phyloP scores from a whole-genome alignment of 2,329 filamentous ascomycete species.

The Hansfordia pulvinata region DNA sequence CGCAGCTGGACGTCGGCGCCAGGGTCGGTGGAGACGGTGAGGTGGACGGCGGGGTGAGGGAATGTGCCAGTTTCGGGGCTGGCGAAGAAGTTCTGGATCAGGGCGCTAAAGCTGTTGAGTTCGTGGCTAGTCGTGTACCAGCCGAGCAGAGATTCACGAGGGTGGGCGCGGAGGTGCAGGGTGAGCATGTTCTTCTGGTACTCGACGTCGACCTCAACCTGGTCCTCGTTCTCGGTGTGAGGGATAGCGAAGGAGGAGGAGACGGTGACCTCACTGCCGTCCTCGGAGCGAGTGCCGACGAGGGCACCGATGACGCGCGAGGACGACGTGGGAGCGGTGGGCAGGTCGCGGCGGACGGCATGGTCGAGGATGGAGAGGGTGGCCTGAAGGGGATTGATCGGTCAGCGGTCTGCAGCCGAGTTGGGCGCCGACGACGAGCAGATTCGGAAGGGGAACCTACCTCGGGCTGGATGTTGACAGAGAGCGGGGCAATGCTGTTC shows the following conservation, averaged over 20 bases:
- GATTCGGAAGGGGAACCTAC: slow-evolving; percentile 33
- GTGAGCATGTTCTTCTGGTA: slow-evolving; percentile 99
- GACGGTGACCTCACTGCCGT: slow-evolving; percentile 93
- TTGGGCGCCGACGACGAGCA: no score
- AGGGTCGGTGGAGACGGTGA: slow-evolving; percentile 84
- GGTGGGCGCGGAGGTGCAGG: slow-evolving; percentile 84
- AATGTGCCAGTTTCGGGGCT: slow-evolving; percentile 93
- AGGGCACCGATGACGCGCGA: slow-evolving; percentile 95
- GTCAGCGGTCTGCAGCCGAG: no score
- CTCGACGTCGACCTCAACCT: slow-evolving; percentile 98
- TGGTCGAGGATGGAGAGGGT: slow-evolving; percentile 80
- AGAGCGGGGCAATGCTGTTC: slow-evolving; percentile 79
- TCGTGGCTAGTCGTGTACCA: slow-evolving; percentile 98
- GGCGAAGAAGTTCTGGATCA: slow-evolving; percentile 99
- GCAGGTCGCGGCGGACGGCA: slow-evolving; percentile 70
- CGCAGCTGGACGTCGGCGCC: slow-evolving; percentile 80
- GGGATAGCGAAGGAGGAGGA: slow-evolving; percentile 95
- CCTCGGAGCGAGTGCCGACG: slow-evolving; percentile 84
- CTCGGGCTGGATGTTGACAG: slow-evolving; percentile 91
- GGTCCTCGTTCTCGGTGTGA: slow-evolving; percentile 95
- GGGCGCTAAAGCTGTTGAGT: slow-evolving; percentile 93
- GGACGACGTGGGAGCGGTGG: slow-evolving; percentile 53
- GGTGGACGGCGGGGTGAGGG: slow-evolving; percentile 92
- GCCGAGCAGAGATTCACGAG: slow-evolving; percentile 85
- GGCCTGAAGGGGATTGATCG: slow-evolving; percentile 36